Base-by-base conservation (phyloP, 75 land plant genomes). In the Cunninghamia lanceolata region DNA sequence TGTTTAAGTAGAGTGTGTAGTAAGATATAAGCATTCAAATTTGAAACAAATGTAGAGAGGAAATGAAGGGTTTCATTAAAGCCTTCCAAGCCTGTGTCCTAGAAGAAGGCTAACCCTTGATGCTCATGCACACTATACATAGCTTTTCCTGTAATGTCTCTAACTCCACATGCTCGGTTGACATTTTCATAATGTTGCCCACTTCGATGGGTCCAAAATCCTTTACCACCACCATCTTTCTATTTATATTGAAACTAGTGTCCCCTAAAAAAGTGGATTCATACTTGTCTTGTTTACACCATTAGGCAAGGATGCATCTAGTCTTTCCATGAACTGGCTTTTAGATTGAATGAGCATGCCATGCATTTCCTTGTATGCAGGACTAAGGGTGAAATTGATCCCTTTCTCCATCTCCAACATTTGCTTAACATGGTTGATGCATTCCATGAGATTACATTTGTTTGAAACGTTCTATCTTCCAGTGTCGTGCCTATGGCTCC, bases 71-170 rank as follows among this genome's bases (percentile, higher is more conserved):
- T 16, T 17, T 76, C 78, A 76, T 76, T 42, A 38, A 38, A 3
- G 86, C 68, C 85, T 86, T 36, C 89, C 93, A 94, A 6, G 86
- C 86, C 34, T 92, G 89, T 0, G 93, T 94, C 95, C 93, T 92
- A 94, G 73, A 85, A 92, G 84, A 94, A 92, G 4, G 87, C 43
- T 3, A 59, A 21, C 15, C 38, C 59, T 6, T 84, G 90, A 7
- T 80, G 4, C 11, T 50, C 16, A 80, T 93, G 90, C 52, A 93
- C 70, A 0, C 85, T 78, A 82, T 85, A 93, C 89, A 52, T 11
- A 81, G 88, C 71, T 13, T 42, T 63, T 34, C 90, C 90, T 8
- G 59, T 68, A n/a, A 6, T 70, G 38, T 88, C 89, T 70, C 7
- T 17, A 9, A 4, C 82, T 25, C 59, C 70, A 42, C 56, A 84